Percentiles rank a stretch among this genome's conserved stretches.
phyloP scores from a whole-genome alignment of 495 filamentous ascomycete genomes.

The Xanthoparmelia taractica region DNA sequence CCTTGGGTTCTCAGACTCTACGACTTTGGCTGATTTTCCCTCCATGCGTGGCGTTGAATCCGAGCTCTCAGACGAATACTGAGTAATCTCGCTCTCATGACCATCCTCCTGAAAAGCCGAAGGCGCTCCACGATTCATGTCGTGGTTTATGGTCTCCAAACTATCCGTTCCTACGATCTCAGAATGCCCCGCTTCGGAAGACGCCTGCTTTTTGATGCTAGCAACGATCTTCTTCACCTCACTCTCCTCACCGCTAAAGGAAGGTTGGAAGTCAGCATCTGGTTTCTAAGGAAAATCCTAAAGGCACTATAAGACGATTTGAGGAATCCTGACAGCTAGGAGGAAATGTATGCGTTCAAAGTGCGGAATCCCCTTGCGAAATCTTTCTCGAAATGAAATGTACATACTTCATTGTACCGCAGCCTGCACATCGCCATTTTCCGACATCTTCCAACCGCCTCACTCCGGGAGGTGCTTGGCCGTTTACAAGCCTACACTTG shows the following conservation, averaged over 20 bases:
- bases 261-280: neutral
- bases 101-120: conserved; percentile 1
- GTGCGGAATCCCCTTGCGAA: neutral
- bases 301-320: neutral
- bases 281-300: conserved; percentile 30
- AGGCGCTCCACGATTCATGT: neutral
- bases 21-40: neutral
- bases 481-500: conserved; percentile 83
- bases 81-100: conserved; percentile 22
- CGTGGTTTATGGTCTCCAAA: neutral
- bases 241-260: conserved; percentile 49
- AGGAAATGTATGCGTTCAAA: neutral
- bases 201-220: conserved; percentile 31
- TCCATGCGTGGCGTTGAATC: neutral
- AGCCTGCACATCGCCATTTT: conserved; percentile 80
- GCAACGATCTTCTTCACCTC: conserved; percentile 57
- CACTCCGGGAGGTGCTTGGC: conserved; percentile 85
- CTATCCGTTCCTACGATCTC: neutral
- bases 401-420: conserved; percentile 75
- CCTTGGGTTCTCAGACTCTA: conserved; percentile 8
- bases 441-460: conserved; percentile 72
- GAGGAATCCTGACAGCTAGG: neutral
- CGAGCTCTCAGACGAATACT: conserved; percentile 19
- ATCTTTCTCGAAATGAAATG: conserved; percentile 58
- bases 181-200: conserved; percentile 5